phyloP scores from a whole-genome alignment of 768 basidiomycete genomes.

The Chalciporus piperatus region DNA sequence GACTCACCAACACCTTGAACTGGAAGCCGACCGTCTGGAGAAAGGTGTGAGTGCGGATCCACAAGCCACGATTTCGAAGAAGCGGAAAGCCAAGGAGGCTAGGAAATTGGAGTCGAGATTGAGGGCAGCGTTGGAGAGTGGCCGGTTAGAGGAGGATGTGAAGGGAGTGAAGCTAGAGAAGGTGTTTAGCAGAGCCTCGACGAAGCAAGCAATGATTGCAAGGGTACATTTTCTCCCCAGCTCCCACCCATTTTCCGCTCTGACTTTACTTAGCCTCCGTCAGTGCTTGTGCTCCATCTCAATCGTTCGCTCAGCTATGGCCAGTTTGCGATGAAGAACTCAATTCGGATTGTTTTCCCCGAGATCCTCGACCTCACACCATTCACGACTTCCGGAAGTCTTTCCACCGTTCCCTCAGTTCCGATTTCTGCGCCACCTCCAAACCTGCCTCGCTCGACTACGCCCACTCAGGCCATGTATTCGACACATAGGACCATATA shows the following conservation, averaged over 20 bases:
- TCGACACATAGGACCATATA: conserved; percentile 69
- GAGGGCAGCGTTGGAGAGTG: conserved; percentile 62
- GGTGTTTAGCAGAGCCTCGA: conserved; percentile 69
- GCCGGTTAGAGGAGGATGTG: conserved; percentile 80
- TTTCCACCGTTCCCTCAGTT: conserved; percentile 65
- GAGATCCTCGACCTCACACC: conserved; percentile 88
- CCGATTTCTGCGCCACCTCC: conserved; percentile 69
- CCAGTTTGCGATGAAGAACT: conserved; percentile 77
- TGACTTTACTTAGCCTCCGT: conserved; percentile 62
- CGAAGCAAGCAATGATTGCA: conserved; percentile 91
- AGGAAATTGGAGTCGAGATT: conserved; percentile 62
- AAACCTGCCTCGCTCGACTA: conserved; percentile 45
- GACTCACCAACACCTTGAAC: conserved; percentile 62
- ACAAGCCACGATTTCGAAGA: conserved; percentile 65
- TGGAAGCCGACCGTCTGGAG: conserved; percentile 61
- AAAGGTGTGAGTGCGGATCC: conserved; percentile 28
- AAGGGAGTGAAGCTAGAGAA: conserved; percentile 79
- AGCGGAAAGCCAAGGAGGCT: conserved; percentile 71
- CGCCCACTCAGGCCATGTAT: conserved; percentile 55
- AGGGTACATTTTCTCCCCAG: conserved; percentile 44
- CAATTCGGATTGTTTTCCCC: conserved; percentile 75
- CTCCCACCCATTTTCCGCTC: conserved; percentile 5
- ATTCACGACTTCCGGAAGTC: conserved; percentile 78
- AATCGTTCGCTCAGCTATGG: conserved; percentile 89
- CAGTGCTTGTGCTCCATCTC: conserved; percentile 83